Base-by-base conservation (phyloP, 495 filamentous ascomycete genomes). In the Penicillium tannophilum region DNA sequence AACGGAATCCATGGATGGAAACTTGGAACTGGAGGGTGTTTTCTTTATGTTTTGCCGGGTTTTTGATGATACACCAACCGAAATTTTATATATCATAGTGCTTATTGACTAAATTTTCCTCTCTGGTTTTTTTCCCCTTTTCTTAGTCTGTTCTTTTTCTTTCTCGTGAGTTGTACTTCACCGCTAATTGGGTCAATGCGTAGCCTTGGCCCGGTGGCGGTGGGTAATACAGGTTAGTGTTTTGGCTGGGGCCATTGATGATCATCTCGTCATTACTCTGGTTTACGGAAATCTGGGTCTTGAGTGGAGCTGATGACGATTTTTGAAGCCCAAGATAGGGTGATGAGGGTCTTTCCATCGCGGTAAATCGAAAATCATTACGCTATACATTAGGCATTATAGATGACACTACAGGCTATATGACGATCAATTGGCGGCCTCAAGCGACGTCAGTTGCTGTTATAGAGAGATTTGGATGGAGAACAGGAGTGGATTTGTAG, bases 1-100 rank as follows among this genome's bases (percentile, higher is more conserved):
- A 30, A 20, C 14, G 26, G 48, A 49, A 26, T 52, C 26, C 23
- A 26, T 11, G 45, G 24, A 24, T 14, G 28, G 28, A 28, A 5
- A 28, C 4, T 28, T 28, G 28, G 28, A 28, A 28, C 45, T 53
- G 23, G 39, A 17, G 36, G 30, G 52, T 26, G 35, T 42, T 33
- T 31, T 55, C 10, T 47, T 35, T 33, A 6, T 55, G 14, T 61
- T 55, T 36, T 56, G 30, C 44, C 48, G 56, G 43, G 39, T 23
- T 56, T 64, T 67, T 61, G 59, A 70, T 66, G 67, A 70, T 70
- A 70, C 65, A 66, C 67, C 67, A 63, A 56, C 58, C 45, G 63
- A 70, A 68, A 70, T 63, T 41, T 41, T 68, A 67, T 65, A 70
- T 65, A 68, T 61, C 48, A 64, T 63, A 69, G 58, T 69, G 66